Evolutionary conservation across 495 filamentous ascomycete genomes (phyloP), one percentile per base, ranked within the genome.

Genomic region (Penicillium psychrofluorescens): DNA sequence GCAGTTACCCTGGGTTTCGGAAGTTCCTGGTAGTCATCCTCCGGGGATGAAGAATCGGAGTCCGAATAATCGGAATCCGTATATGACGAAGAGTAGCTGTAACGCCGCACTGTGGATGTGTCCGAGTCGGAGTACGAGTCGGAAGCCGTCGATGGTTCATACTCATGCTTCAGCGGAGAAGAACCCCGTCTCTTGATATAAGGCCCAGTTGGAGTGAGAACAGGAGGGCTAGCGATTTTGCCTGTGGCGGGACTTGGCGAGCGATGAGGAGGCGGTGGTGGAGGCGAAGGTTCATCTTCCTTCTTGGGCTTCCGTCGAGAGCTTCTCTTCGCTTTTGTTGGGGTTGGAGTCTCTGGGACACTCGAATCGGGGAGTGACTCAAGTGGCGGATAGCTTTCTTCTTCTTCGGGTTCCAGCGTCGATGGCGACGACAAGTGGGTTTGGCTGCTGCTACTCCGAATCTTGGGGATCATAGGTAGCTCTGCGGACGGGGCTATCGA

Each of bases 161-260:
- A 99, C 67, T 99, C 90, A 54, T 96, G 92, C 64, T 99, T 99
- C 45, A 99, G 72, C 8, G 94, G 94, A 8, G 94, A 97, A 5
- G 94, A 97, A 22, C 82, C 85, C 6, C 88, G 78, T 28, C 91
- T 75, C 53, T 77, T 84, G 9, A 75, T 60, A 22, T 66, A 70
- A 16, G 50, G 47, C 57, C 55, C 36, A 50, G 56, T 51, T 44
- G 62, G 38, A 66, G 74, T 43, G 11, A 78, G 67, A 5, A 77
- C 67, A 30, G 77, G 78, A 30, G 67, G 62, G 33, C 74, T 75
- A 36, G 67, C 55, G 61, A 51, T 71, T 68, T 68, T 83, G 55
- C 54, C 51, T 45, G 59, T 68, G 36, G 70, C 61, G 44, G 69
- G 60, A 51, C 57, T 75, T 33, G 72, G 66, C 13, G 64, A 70